These are phyloP conservation scores for Hypoxylon sp. DNA, from an alignment of 2,329 filamentous ascomycete species.

Conservation along the genomic window DNA sequence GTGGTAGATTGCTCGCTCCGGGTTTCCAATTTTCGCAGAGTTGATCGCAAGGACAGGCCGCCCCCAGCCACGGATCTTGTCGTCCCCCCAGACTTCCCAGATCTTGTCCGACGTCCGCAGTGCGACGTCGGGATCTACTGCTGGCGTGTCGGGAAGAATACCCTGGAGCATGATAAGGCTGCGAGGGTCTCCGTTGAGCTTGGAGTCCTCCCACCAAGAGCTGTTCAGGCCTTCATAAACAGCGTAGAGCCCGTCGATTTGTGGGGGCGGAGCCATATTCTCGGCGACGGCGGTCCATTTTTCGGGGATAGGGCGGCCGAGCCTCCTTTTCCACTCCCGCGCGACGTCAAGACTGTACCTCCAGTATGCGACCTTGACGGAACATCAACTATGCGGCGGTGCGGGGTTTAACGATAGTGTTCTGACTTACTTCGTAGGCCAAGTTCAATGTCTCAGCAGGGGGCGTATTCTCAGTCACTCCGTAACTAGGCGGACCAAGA, in stretches of 20 bases:
- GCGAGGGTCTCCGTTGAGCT: slow-evolving; percentile 57
- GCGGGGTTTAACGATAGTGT: not conserved
- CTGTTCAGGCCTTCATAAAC: slow-evolving; percentile 61
- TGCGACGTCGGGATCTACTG: slow-evolving; percentile 54
- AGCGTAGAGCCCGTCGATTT: slow-evolving; percentile 56
- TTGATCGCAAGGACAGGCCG: slow-evolving; percentile 62
- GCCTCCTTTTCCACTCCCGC: slow-evolving; percentile 57
- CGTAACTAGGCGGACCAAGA: slow-evolving; percentile 61
- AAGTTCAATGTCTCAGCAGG: slow-evolving; percentile 61
- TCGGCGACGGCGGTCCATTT: slow-evolving; percentile 58
- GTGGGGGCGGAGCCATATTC: slow-evolving; percentile 59
- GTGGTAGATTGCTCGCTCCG: slow-evolving; percentile 57
- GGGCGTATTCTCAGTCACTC: slow-evolving; percentile 64
- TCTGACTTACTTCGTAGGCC: slow-evolving; percentile 56
- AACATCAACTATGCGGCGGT: not conserved
- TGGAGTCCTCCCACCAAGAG: slow-evolving; percentile 58
- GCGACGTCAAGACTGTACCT: slow-evolving; percentile 62
- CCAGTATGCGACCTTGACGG: slow-evolving; percentile 59
- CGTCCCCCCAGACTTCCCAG: slow-evolving; percentile 57
- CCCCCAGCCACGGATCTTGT: slow-evolving; percentile 60
- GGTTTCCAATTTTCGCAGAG: slow-evolving; percentile 57
- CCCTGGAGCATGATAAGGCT: slow-evolving; percentile 61
- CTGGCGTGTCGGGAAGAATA: slow-evolving; percentile 56
- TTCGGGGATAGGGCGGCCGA: slow-evolving; percentile 54
- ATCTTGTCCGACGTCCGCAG: slow-evolving; percentile 56